phyloP scores from a whole-genome alignment of 2,329 filamentous ascomycete species.

The Paraphoma chrysanthemicola region DNA sequence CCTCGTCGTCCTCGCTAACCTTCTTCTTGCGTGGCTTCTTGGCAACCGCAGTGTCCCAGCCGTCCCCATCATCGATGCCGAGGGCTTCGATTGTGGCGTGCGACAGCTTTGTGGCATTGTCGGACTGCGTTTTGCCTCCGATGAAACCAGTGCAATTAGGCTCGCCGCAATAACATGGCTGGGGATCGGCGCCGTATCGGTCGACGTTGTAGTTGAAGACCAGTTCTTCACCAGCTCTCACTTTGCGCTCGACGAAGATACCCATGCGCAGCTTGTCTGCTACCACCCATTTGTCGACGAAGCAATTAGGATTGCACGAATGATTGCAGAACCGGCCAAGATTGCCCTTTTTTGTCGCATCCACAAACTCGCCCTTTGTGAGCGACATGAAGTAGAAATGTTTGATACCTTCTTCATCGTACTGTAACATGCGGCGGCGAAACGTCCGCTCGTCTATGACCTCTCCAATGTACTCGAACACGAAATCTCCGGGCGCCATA shows the following conservation, averaged over 20 bases:
- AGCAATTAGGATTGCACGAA: constrained; percentile 98
- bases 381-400: constrained; percentile 99
- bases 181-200: constrained; percentile 93
- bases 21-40: constrained; percentile 95
- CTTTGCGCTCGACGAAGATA: constrained; percentile 87
- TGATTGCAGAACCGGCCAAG: constrained; percentile 98
- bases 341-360: constrained; percentile 96
- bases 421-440: constrained; percentile 87
- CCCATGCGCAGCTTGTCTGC: constrained; percentile 98
- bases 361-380: constrained; percentile 94
- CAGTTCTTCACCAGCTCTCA: constrained; percentile 89
- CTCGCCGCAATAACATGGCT: constrained; percentile 96
- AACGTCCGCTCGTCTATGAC: constrained; percentile 95
- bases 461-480: constrained; percentile 98
- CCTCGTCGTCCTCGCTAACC: constrained; percentile 87
- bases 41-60: constrained; percentile 88
- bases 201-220: constrained; percentile 99
- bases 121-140: constrained; percentile 96
- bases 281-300: constrained; percentile 99
- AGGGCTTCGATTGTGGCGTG: constrained; percentile 91
- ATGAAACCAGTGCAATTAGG: constrained; percentile 95
- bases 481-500: constrained; percentile 84
- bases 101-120: constrained; percentile 89
- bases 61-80: constrained; percentile 90
- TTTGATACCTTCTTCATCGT: constrained; percentile 95